Base-by-base conservation (phyloP, 306 rosid genomes). In the Urtica urens region DNA sequence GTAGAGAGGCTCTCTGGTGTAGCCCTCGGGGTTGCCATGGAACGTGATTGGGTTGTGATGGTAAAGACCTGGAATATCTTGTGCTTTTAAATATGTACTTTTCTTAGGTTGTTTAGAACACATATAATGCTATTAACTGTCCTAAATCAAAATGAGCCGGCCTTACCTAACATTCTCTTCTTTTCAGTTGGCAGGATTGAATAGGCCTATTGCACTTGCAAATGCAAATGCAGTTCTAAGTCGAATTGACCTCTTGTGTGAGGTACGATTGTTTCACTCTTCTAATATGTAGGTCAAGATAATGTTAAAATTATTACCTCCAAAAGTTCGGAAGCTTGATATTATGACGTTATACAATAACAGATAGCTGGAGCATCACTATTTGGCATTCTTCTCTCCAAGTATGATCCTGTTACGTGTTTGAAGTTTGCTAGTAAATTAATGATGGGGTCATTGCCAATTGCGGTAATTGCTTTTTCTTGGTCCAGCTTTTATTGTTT, bases 11-110 rank as follows among this genome's bases (percentile, higher is more conserved):
- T 85, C 26, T 85, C 77, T 67, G 85, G 94, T 20, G 68, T 85
- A 17, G 94, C 99, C 48, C 52, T 79, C 66, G 99, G 94, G 25
- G 87, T 92, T 65, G 81, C 99, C 44, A 76, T 82, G 72, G 96
- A 92, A 72, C 94, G 87, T 31, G 99, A 92, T 60, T 92, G 94
- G 99, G 99, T 92, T 53, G 94, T 92, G 68, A 63, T 79, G 99
- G 94, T 92, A 77, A 18, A 61, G n/a, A n/a, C n/a, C n/a, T n/a
- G n/a, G n/a, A n/a, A n/a, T n/a, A n/a, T n/a, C n/a, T n/a, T n/a
- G n/a, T n/a, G n/a, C n/a, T n/a, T n/a, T 40, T 31, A 7, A 53
- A 12, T 49, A 23, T 15, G 17, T 57, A n/a, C 24, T 19, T 23
- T 2, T 49, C n/a, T n/a, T n/a, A n/a, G n/a, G n/a, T 23, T 10